phyloP scores from a whole-genome alignment of 2,329 filamentous ascomycete genomes.

The Botryotinia narcissicola region DNA sequence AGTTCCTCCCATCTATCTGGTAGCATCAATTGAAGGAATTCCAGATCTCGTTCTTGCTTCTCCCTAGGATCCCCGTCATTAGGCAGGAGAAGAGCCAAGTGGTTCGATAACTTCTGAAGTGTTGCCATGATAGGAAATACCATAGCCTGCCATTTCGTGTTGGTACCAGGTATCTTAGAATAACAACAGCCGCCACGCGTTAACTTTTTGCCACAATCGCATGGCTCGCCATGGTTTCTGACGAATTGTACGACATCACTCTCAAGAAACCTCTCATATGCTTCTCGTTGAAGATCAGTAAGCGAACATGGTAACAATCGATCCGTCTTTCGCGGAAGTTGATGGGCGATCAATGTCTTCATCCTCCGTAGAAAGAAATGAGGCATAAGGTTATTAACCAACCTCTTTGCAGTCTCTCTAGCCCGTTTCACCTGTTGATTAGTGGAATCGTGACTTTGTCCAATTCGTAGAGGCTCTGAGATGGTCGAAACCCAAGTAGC shows the following conservation, averaged over 20 bases:
- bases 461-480: conserved; percentile 74
- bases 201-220: conserved; percentile 63
- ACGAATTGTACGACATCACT: conserved; percentile 69
- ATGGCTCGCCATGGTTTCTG: conserved; percentile 63
- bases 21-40: conserved; percentile 69
- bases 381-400: conserved; percentile 84
- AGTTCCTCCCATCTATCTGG: conserved; percentile 73
- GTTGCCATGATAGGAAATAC: conserved; percentile 84
- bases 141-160: conserved; percentile 54
- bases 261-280: conserved; percentile 79
- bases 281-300: conserved; percentile 74
- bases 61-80: conserved; percentile 59
- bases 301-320: conserved; percentile 93
- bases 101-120: conserved; percentile 86
- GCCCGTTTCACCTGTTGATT: conserved; percentile 76
- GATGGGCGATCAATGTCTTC: conserved; percentile 87
- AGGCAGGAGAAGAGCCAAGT: conserved; percentile 85
- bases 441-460: conserved; percentile 84
- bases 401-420: conserved; percentile 75
- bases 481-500: conserved; percentile 78
- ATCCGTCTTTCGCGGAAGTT: conserved; percentile 92
- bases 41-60: conserved; percentile 75
- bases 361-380: conserved; percentile 88
- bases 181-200: conserved; percentile 77
- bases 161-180: conserved; percentile 48